These are phyloP conservation scores for Sporisorium scitamineum DNA, from an alignment of 1,284 basidiomycete species.

Conservation along the genomic window DNA sequence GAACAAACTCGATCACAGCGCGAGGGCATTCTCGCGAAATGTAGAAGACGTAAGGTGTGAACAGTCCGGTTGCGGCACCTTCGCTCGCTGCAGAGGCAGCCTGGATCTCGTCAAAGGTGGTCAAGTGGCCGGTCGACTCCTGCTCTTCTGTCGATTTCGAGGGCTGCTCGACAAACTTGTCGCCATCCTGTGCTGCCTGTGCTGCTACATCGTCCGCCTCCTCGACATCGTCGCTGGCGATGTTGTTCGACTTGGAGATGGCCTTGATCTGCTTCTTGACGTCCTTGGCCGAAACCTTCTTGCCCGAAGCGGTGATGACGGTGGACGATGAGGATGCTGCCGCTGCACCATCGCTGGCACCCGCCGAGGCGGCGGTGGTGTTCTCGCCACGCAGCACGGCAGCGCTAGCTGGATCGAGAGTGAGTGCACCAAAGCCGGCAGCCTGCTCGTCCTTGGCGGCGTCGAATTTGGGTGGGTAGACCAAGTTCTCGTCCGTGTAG, in stretches of 20 bases:
- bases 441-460: constrained; percentile 84
- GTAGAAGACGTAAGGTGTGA: constrained; percentile 90
- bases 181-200: constrained; percentile 29
- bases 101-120: constrained; percentile 79
- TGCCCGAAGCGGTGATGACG: constrained; percentile 57
- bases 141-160: constrained; percentile 75
- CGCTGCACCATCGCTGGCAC: constrained; percentile 23
- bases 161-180: constrained; percentile 69
- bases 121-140: constrained; percentile 73
- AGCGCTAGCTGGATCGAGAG: constrained; percentile 75
- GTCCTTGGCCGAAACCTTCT: constrained; percentile 72
- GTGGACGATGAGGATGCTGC: constrained; percentile 34
- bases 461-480: constrained; percentile 94
- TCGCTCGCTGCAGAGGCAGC: constrained; percentile 48
- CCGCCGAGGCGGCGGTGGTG: constrained; percentile 6
- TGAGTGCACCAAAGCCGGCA: constrained; percentile 86
- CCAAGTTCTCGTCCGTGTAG: constrained; percentile 90
- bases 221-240: constrained; percentile 44
- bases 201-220: constrained; percentile 31
- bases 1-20: constrained; percentile 92
- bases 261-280: constrained; percentile 73
- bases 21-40: constrained; percentile 93
- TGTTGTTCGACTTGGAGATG: constrained; percentile 64
- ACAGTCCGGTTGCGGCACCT: constrained; percentile 72
- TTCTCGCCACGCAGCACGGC: constrained; percentile 60